Evolutionary conservation across 352 stramenopile genomes (phyloP).

Genomic region (Pythium grandisporangium): DNA sequence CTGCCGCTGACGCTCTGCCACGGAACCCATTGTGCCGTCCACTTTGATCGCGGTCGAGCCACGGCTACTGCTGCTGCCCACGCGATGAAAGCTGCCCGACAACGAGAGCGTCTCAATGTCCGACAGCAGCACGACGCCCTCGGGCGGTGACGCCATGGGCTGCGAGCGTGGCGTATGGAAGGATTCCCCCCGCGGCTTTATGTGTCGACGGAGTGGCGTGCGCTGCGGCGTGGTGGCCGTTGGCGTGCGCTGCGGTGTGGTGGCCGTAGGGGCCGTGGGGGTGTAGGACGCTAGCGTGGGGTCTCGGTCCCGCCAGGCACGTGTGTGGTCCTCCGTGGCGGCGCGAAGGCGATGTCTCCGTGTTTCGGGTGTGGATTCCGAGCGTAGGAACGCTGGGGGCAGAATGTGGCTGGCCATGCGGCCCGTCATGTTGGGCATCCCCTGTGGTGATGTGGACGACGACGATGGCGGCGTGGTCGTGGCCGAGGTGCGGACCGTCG

Average conservation of each 20-base stretch:
- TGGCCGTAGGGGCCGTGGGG: too few species aligned
- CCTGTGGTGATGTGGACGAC: too few species aligned
- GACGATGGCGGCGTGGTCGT: too few species aligned
- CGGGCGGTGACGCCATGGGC: background rate
- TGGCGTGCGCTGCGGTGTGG: background rate
- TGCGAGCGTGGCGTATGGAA: conserved; percentile 3
- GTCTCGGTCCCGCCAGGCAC: background rate
- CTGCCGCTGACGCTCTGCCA: too few species aligned
- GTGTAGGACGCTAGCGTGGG: too few species aligned
- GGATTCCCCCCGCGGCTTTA: conserved; percentile 37
- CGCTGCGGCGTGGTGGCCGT: background rate
- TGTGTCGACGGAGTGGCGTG: conserved; percentile 3
- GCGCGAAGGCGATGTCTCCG: background rate
- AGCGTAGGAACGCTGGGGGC: too few species aligned
- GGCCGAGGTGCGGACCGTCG: too few species aligned
- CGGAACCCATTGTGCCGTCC: too few species aligned
- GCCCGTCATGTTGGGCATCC: too few species aligned
- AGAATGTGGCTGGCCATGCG: too few species aligned
- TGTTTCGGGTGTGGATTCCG: too few species aligned
- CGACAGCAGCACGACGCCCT: conserved; percentile 53
- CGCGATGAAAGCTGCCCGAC: conserved; percentile 35
- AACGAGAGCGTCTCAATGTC: conserved; percentile 57
- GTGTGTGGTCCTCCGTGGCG: background rate
- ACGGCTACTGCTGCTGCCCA: conserved; percentile 12
- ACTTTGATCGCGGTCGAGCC: conserved; percentile 1